Percentiles rank a stretch among this genome's conserved stretches.
phyloP scores from a whole-genome alignment of 495 filamentous ascomycete species.

The Paragyromitra xinjiangensis region DNA sequence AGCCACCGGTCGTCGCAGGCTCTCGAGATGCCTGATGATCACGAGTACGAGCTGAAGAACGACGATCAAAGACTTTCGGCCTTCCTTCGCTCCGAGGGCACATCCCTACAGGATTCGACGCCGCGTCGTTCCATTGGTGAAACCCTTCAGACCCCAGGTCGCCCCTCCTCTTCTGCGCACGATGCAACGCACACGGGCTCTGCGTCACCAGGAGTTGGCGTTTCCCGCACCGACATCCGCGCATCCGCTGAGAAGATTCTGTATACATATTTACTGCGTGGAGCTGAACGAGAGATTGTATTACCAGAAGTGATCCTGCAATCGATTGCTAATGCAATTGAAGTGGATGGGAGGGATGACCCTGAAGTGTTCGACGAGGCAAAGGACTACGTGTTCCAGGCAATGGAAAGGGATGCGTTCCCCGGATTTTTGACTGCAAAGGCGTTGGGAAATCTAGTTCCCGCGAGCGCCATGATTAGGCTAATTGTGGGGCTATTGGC shows the following conservation, averaged over 20 bases:
- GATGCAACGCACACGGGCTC: constrained; percentile 68
- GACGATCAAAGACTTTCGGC: constrained; percentile 87
- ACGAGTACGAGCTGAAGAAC: constrained; percentile 66
- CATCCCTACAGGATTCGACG: constrained; percentile 66
- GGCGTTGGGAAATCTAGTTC: constrained; percentile 92
- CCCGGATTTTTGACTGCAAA: constrained; percentile 94
- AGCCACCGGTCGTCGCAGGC: constrained; percentile 82
- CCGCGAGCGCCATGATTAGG: constrained; percentile 81
- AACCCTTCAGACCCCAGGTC: constrained; percentile 64
- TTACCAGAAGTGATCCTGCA: constrained; percentile 85
- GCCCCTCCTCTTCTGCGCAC: constrained; percentile 58
- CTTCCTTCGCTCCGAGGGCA: constrained; percentile 69
- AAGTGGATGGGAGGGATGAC: constrained; percentile 89
- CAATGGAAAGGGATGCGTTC: constrained; percentile 98
- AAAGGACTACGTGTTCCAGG: constrained; percentile 99
- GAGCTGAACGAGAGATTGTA: constrained; percentile 93
- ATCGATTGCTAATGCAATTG: constrained; percentile 81
- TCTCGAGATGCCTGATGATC: constrained; percentile 71
- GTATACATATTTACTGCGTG: constrained; percentile 91
- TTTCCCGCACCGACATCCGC: constrained; percentile 84
- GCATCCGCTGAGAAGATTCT: constrained; percentile 97
- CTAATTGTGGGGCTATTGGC: constrained; percentile 84
- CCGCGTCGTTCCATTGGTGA: constrained; percentile 61
- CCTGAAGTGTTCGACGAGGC: constrained; percentile 96
- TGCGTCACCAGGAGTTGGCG: constrained; percentile 82